These are phyloP conservation scores for Grosmannia huntii DNA, from an alignment of 2,329 filamentous ascomycete genomes.

Conservation along the genomic window DNA sequence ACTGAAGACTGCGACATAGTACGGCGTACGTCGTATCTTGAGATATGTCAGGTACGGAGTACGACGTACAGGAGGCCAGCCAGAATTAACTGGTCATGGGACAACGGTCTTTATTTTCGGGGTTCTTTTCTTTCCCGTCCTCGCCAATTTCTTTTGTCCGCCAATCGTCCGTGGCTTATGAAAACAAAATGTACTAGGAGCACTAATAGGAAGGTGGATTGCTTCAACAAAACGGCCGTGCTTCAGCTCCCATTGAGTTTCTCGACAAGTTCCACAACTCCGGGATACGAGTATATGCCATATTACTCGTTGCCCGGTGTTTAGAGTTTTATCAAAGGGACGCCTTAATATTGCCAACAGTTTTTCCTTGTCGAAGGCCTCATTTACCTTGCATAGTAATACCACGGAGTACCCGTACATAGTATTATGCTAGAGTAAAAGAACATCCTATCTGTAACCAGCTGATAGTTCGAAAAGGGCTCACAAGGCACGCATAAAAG, in stretches of 20 bases:
- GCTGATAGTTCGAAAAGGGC: not conserved
- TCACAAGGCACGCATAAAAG: not conserved
- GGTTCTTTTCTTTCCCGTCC: not conserved
- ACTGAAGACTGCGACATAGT: not conserved
- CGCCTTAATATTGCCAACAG: not conserved
- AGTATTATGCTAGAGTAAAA: not conserved
- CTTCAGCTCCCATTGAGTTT: not conserved
- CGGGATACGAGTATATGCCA: not conserved
- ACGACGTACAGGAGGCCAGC: not conserved
- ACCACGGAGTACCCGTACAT: not conserved
- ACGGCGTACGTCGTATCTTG: too few species aligned
- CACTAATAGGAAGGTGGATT: not conserved
- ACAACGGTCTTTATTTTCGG: not conserved
- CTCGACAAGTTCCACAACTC: not conserved
- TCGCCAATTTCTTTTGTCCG: not conserved
- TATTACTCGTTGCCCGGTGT: not conserved
- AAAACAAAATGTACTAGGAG: not conserved
- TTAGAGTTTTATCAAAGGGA: conserved; percentile 1
- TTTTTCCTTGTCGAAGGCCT: not conserved
- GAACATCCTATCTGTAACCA: too few species aligned
- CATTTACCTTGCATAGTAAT: too few species aligned
- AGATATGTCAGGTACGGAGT: not conserved
- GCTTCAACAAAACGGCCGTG: not conserved
- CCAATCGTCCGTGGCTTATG: too few species aligned
- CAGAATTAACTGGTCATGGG: not conserved